Evolutionary conservation across 1,284 basidiomycete species (phyloP).

Genomic region (Grifola frondosa): DNA sequence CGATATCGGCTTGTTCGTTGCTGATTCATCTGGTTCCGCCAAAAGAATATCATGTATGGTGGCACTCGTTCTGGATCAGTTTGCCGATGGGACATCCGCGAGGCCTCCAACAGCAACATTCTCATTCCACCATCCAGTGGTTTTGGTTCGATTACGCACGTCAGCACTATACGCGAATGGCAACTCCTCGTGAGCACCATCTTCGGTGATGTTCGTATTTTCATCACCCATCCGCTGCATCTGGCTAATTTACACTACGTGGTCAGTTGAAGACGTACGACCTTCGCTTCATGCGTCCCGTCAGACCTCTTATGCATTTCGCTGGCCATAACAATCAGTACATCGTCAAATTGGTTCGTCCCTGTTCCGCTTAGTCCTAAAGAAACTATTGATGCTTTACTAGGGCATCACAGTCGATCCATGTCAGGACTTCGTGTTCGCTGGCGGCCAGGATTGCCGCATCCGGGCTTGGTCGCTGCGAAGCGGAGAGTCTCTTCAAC

Average conservation of each 20-base stretch:
- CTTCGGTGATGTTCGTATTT: conserved; percentile 53
- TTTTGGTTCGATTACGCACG: conserved; percentile 53
- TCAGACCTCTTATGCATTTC: conserved; percentile 47
- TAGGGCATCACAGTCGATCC: conserved; percentile 65
- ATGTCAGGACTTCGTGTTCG: conserved; percentile 66
- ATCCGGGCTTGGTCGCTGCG: conserved; percentile 67
- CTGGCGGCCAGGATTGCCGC: conserved; percentile 63
- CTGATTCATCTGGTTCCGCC: background rate
- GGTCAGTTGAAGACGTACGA: conserved; percentile 65
- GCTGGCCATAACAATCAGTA: conserved; percentile 57
- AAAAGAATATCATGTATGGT: conserved; percentile 12
- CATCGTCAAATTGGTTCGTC: conserved; percentile 49
- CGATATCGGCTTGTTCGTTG: no score
- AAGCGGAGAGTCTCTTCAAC: conserved; percentile 38
- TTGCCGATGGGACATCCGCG: conserved; percentile 15
- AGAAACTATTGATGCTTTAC: background rate
- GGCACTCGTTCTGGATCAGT: conserved; percentile 16
- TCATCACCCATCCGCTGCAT: background rate
- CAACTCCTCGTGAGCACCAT: conserved; percentile 59
- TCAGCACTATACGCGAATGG: conserved; percentile 49
- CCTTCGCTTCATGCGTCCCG: conserved; percentile 49
- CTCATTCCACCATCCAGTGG: conserved; percentile 15
- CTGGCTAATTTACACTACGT: conserved; percentile 1
- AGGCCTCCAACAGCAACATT: conserved; percentile 7
- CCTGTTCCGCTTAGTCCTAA: background rate